Base-by-base conservation (phyloP, 2,329 filamentous ascomycete species). In the Alternaria infectoria region DNA sequence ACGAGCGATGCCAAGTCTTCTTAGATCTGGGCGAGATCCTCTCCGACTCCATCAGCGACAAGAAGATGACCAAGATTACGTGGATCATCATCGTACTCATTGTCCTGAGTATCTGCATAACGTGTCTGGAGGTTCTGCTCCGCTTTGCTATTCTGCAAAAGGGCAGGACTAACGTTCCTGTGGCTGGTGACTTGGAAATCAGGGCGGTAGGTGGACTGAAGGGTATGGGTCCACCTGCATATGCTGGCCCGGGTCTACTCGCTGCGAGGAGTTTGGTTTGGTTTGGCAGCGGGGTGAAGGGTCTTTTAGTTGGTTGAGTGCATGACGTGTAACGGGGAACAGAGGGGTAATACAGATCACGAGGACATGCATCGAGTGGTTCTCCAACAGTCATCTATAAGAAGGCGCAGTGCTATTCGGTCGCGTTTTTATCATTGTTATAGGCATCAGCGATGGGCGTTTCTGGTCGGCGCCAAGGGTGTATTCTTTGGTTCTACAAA, bases 61-160 rank as follows among this genome's bases (percentile, higher is more conserved):
- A 92, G 69, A 97, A 97, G 80, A 98, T 97, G 91, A 97, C 93
- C 70, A 86, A 87, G 69, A 97, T 97, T 77, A 99, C 96, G 1
- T 98, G 95, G 95, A 98, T 99, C 79, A 91, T 98, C 80, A 99
- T 99, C 74, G 86, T 97, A 49, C 87, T 99, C 49, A 99, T 99
- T 76, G 81, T 96, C 50, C 84, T 98, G 69, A 95, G 91, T 76
- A 98, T 99, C 74, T 84, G 93, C 56, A 93, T 99, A 57, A 98
- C 96, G 2, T 91, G 93, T 54, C 90, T 91, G 4, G 96, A 99
- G 81, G 95, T 98, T 9, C 88, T 91, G 58, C 83, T 99, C 54
- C 87, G 96, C 7, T 98, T 98, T 65, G 78, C 78, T 0, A 79
- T 81, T 54, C 32, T 81, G 44, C 70, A 69, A 2, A 74, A 73